phyloP scores from a whole-genome alignment of 2,329 filamentous ascomycete genomes.

The Xylariales sp. region DNA sequence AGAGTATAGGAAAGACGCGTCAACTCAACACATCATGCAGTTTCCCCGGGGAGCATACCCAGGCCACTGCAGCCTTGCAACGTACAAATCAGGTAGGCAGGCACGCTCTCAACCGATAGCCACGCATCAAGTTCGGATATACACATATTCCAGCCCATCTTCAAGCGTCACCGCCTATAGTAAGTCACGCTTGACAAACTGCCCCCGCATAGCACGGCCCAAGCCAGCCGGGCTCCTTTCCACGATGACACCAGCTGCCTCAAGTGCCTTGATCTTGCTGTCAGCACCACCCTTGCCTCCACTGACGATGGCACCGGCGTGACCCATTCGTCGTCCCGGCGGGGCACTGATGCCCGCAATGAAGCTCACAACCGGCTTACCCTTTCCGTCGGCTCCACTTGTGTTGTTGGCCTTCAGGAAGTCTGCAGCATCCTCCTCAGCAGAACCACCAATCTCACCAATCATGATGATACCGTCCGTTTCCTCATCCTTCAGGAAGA shows the following conservation, averaged over 20 bases:
- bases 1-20: constrained; percentile 6
- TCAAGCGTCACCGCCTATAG: constrained; percentile 55
- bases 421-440: constrained; percentile 96
- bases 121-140: constrained; percentile 5
- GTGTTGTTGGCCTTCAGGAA: constrained; percentile 92
- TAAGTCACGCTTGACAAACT: constrained; percentile 94
- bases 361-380: constrained; percentile 95
- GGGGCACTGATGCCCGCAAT: constrained; percentile 98
- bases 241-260: constrained; percentile 90
- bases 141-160: constrained; percentile 5
- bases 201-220: constrained; percentile 88
- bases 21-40: constrained; percentile 4
- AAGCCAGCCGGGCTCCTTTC: constrained; percentile 89
- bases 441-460: constrained; percentile 94
- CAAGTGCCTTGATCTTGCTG: constrained; percentile 94
- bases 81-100: background rate
- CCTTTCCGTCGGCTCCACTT: constrained; percentile 50
- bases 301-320: constrained; percentile 96
- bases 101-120: background rate
- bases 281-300: constrained; percentile 97
- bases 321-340: constrained; percentile 94
- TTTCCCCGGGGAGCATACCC: background rate
- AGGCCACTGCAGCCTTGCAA: background rate
- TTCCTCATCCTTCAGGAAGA: constrained; percentile 93
- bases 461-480: constrained; percentile 99